Conservation (phyloP, 768 basidiomycete species). For the Strobilomyces echinocephalus region DNA sequence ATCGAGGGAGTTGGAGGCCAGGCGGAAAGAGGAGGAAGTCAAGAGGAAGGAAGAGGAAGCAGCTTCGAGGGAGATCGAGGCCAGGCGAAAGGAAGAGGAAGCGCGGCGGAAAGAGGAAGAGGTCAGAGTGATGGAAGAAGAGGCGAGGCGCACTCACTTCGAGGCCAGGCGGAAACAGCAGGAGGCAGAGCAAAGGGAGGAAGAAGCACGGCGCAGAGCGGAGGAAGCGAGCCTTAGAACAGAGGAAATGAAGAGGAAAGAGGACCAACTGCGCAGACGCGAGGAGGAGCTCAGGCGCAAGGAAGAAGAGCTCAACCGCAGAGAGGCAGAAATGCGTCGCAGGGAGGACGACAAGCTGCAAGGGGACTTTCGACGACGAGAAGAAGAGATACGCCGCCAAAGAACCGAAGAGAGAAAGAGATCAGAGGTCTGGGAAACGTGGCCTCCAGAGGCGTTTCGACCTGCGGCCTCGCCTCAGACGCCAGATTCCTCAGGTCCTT, state of each 20-base stretch:
- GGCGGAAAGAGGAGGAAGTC: slow-evolving; percentile 20
- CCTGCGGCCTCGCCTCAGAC: slow-evolving; percentile 26
- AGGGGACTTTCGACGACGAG: slow-evolving; percentile 28
- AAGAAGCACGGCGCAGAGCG: slow-evolving; percentile 24
- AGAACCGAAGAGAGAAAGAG: slow-evolving; percentile 30
- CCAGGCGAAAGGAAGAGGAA: slow-evolving; percentile 28
- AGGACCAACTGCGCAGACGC: slow-evolving; percentile 21
- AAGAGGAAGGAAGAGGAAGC: slow-evolving; percentile 26
- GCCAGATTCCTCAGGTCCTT: slow-evolving; percentile 25
- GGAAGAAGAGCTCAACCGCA: slow-evolving; percentile 31
- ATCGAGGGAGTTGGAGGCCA: slow-evolving; percentile 17
- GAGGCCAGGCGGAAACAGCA: slow-evolving; percentile 30
- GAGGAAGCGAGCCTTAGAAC: slow-evolving; percentile 24
- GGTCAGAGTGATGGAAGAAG: slow-evolving; percentile 23
- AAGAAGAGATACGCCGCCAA: slow-evolving; percentile 29
- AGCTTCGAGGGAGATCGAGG: slow-evolving; percentile 26
- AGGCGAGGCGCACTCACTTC: slow-evolving; percentile 26
- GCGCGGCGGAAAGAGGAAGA: slow-evolving; percentile 24
- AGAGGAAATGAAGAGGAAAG: slow-evolving; percentile 24
- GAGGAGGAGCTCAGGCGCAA: slow-evolving; percentile 28
- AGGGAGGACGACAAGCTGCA: slow-evolving; percentile 25
- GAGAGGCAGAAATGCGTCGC: slow-evolving; percentile 30
- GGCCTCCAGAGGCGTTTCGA: slow-evolving; percentile 24
- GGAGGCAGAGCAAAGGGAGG: slow-evolving; percentile 27
- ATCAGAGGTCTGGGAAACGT: slow-evolving; percentile 26